A percentile compares a stretch with the other conserved stretches of the same genome.
These are phyloP conservation scores for Saprolegnia parasitica DNA, from an alignment of 352 stramenopile species.

Conservation along the genomic window DNA sequence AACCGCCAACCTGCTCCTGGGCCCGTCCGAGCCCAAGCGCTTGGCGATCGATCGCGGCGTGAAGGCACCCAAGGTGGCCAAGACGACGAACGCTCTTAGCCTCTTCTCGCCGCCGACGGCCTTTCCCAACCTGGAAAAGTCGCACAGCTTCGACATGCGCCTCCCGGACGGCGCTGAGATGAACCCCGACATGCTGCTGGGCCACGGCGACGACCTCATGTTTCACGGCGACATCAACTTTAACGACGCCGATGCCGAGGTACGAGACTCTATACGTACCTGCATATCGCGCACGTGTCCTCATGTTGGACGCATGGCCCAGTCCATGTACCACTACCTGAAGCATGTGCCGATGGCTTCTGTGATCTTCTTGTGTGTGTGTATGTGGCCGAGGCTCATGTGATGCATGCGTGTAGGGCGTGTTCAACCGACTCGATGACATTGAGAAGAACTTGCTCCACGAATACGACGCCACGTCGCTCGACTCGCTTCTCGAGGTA, in stretches of 20 bases:
- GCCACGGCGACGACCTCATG: conserved; percentile 59
- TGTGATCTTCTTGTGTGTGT: conserved; percentile 28
- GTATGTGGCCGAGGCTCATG: conserved; percentile 1
- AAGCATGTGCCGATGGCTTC: conserved; percentile 32
- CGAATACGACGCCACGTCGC: conserved; percentile 79
- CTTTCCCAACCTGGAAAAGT: conserved; percentile 8
- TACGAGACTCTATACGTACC: conserved; percentile 34
- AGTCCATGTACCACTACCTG: conserved; percentile 27
- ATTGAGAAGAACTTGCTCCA: conserved; percentile 83
- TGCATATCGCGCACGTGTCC: not conserved
- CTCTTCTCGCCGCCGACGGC: conserved; percentile 51
- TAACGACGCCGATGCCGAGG: conserved; percentile 63
- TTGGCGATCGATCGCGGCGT: not conserved
- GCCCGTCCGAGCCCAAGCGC: conserved; percentile 17
- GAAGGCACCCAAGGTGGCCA: conserved; percentile 27
- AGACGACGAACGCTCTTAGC: conserved; percentile 49
- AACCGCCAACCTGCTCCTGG: conserved; percentile 26
- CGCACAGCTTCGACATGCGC: conserved; percentile 20
- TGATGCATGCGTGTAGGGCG: conserved; percentile 44
- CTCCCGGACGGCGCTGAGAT: not conserved
- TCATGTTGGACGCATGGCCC: not conserved
- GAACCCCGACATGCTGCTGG: conserved; percentile 52
- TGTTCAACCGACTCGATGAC: conserved; percentile 86
- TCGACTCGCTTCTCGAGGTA: conserved; percentile 78
- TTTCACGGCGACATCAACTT: conserved; percentile 69